Evolutionary conservation across 768 basidiomycete species (phyloP), one percentile per base, ranked within the genome.

Genomic region (Lentinula sp.): DNA sequence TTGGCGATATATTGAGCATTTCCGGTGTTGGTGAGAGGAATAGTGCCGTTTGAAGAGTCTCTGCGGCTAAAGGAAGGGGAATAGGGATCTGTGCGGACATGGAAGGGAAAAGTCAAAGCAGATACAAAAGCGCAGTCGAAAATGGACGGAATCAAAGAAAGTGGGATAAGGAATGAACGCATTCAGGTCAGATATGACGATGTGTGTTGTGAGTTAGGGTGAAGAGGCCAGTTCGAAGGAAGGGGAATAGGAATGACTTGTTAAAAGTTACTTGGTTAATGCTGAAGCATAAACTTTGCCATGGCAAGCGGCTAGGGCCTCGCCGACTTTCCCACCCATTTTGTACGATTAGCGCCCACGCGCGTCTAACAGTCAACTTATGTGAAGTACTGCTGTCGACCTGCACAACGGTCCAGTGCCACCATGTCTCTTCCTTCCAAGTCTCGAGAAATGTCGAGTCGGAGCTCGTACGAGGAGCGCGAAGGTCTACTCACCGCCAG

Each of bases 1-100:
- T 89, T 90, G 43, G 81, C 76, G 54, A 87, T 83, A 68, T 92
- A 92, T 67, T 89, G 84, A 0, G 84, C 78, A 74, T 92, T 91
- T 65, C 83, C 84, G 0, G 81, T 85, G 72, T 91, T 87, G 28
- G 74, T 73, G 31, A 91, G 73, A 15, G 83, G 75, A 4, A 86
- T 65, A 37, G 74, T 70, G 39, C 69, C 67, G 43, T 65, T 64
- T 57, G 75, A 69, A 58, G 75, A 74, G 16, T 65, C 63, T 39
- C 77, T 68, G 32, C 66, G 64, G 57, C 66, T 34, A 67, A 60
- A 48, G 66, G 64, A 63, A 61, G 55, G 35, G 23, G 67, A 62
- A 34, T 54, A 21, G 43, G 65, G 58, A 60, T 65, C 65, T 51
- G 73, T 66, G 50, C 67, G 74, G 63, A 77, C 70, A 52, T 76